Evolutionary conservation across 176 grass and related monocot species (phyloP), one percentile per base, ranked within the genome.

Genomic region (Tillandsia fasciculata): DNA sequence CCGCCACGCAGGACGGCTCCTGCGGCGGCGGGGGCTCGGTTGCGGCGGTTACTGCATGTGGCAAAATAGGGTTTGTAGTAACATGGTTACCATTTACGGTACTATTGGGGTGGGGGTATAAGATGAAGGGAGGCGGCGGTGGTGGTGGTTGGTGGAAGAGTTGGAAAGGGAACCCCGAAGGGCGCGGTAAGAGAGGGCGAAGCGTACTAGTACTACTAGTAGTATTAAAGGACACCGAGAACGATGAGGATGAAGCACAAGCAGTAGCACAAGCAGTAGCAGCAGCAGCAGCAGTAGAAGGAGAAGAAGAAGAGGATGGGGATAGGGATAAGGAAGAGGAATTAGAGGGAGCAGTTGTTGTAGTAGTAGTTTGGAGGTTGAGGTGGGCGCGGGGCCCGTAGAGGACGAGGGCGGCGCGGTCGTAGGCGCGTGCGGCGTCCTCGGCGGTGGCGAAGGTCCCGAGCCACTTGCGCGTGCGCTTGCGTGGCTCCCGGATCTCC

Each of bases 361-460:
- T 3, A 2, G 48, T 11, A 6, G 70, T 28, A 0, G 70, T 9
- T 49, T 90, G 83, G 58, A 97, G 93, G 79, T 97, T 97, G 79
- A 92, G 89, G 65, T 97, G 93, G 0, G 89, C 93, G 6, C 84
- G 76, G 0, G 84, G 86, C 11, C 93, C 93, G 49, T 96, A 87
- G 56, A 96, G 81, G 63, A 87, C 75, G n/a, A 96, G 79, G 11
- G 93, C 89, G 8, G 89, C 93, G 5, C 86, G 86, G 72, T 96
- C 93, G 69, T 96, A 96, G 1, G 93, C 93, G 9, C 82, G 77
- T 2, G 93, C 89, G 18, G 89, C 93, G 57, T 96, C 93, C 81
- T 92, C 89, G n/a, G 93, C 93, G 13, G 93, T 92, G 75, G 81
- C 76, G 79, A 96, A 96, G 20, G 93, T 96, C 33, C 93, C 93